phyloP scores from a whole-genome alignment of 352 stramenopile genomes.

The Pythium aphanidermatum region DNA sequence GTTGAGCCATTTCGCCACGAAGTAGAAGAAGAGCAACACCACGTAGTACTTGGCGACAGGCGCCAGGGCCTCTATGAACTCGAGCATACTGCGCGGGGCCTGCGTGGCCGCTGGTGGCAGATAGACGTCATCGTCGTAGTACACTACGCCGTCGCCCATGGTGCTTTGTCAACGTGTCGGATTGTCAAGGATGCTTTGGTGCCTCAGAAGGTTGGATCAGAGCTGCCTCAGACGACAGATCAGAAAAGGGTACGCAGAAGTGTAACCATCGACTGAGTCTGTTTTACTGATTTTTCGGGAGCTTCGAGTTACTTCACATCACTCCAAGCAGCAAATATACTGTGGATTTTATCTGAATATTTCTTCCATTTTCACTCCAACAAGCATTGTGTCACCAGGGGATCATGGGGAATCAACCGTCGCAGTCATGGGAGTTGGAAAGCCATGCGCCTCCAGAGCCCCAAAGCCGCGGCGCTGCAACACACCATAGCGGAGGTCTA shows the following conservation, averaged over 20 bases:
- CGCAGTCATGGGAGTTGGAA: no score
- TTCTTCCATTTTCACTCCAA: no score
- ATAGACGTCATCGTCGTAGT: constrained; percentile 16
- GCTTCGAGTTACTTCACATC: no score
- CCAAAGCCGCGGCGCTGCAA: no score
- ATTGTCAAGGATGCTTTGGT: neutral
- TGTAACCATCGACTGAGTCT: no score
- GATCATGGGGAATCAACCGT: constrained; percentile 24
- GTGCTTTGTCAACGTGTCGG: neutral
- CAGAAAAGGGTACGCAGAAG: no score
- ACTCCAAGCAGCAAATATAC: no score
- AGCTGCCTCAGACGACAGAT: neutral
- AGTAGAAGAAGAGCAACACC: constrained; percentile 51
- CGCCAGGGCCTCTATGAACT: constrained; percentile 42
- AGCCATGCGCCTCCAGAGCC: no score
- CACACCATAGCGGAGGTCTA: no score
- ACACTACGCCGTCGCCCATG: constrained; percentile 10
- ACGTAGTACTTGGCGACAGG: constrained; percentile 80
- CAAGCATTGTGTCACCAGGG: neutral
- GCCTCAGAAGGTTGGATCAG: neutral
- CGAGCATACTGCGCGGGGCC: constrained; percentile 34
- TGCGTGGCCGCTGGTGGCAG: constrained; percentile 20
- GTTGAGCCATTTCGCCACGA: constrained; percentile 55
- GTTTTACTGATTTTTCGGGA: no score
- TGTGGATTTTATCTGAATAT: no score